Percentiles rank a stretch among this genome's conserved stretches.
phyloP scores from a whole-genome alignment of 2,329 filamentous ascomycete genomes.

The Nigrospora sphaerica region DNA sequence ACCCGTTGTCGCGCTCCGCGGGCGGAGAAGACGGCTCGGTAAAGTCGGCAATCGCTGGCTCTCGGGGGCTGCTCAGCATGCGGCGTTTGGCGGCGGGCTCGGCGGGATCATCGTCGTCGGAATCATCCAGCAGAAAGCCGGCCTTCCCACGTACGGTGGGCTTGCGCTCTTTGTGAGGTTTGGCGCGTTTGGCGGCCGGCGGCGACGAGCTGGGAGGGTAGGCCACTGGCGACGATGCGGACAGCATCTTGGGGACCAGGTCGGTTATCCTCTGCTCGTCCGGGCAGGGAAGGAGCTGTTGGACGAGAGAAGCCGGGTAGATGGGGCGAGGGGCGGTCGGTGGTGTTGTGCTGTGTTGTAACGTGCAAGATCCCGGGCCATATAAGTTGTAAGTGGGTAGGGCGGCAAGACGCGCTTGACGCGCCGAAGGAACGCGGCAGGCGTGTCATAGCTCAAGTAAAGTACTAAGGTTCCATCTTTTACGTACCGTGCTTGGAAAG shows the following conservation, averaged over 20 bases:
- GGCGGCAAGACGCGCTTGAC: too few relatives aligned
- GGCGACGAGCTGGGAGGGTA: slow-evolving; percentile 45
- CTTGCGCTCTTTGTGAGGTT: slow-evolving; percentile 22
- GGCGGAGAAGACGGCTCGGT: slow-evolving; percentile 17
- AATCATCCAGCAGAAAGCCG: slow-evolving; percentile 37
- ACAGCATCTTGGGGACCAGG: slow-evolving; percentile 39
- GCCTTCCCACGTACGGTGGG: slow-evolving; percentile 27
- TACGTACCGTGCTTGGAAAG: too few relatives aligned
- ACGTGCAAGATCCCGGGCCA: too few relatives aligned
- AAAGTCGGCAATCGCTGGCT: slow-evolving; percentile 8
- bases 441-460: too few relatives aligned
- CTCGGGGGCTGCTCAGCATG: slow-evolving; percentile 28
- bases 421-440: too few relatives aligned
- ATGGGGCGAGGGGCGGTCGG: too few relatives aligned
- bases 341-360: too few relatives aligned
- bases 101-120: slow-evolving; percentile 25
- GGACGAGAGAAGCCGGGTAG: too few relatives aligned
- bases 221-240: slow-evolving; percentile 51
- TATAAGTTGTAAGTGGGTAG: too few relatives aligned
- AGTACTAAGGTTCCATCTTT: too few relatives aligned
- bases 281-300: too few relatives aligned
- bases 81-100: slow-evolving; percentile 34
- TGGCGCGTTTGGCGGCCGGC: slow-evolving; percentile 26
- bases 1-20: slow-evolving; percentile 4
- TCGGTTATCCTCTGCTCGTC: not conserved